Evolutionary conservation across 495 filamentous ascomycete species (phyloP).

Genomic region (Entonaema liquescens): DNA sequence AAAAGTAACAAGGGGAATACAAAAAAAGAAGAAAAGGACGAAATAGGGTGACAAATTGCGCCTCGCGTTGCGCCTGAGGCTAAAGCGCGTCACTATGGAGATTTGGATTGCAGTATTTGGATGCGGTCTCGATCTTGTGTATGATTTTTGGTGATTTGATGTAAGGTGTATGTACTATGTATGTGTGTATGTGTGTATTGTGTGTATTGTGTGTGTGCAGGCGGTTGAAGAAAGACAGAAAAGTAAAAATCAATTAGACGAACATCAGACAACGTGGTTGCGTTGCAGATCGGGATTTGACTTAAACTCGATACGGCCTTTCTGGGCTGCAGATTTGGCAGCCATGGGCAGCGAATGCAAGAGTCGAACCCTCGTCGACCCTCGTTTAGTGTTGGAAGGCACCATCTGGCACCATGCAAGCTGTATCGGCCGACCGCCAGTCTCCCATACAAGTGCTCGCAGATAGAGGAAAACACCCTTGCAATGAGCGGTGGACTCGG

Average conservation of each 20-base stretch:
- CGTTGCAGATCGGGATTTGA: conserved; percentile 44
- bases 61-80: conserved; percentile 40
- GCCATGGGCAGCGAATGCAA: too few relatives aligned
- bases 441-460: conserved; percentile 45
- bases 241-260: neutral
- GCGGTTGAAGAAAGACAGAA: neutral
- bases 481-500: conserved; percentile 50
- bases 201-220: too few relatives aligned
- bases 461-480: conserved; percentile 42
- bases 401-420: conserved; percentile 13
- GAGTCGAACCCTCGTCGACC: too few relatives aligned
- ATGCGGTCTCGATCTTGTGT: conserved; percentile 25
- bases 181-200: too few relatives aligned
- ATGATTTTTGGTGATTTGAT: conserved; percentile 1
- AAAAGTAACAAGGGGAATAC: neutral
- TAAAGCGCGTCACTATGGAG: conserved; percentile 42
- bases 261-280: conserved; percentile 40
- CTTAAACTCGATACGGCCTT: conserved; percentile 20
- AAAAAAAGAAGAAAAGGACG: neutral
- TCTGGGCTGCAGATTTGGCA: conserved; percentile 41
- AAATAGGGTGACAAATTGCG: conserved; percentile 35
- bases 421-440: conserved; percentile 46
- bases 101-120: conserved; percentile 5
- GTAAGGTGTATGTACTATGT: too few relatives aligned
- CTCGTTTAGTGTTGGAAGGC: neutral